A percentile compares a stretch with the other conserved stretches of the same genome.
These are phyloP conservation scores for Arctostaphylos glauca DNA, from an alignment of 148 eudicot genomes.

Conservation along the genomic window DNA sequence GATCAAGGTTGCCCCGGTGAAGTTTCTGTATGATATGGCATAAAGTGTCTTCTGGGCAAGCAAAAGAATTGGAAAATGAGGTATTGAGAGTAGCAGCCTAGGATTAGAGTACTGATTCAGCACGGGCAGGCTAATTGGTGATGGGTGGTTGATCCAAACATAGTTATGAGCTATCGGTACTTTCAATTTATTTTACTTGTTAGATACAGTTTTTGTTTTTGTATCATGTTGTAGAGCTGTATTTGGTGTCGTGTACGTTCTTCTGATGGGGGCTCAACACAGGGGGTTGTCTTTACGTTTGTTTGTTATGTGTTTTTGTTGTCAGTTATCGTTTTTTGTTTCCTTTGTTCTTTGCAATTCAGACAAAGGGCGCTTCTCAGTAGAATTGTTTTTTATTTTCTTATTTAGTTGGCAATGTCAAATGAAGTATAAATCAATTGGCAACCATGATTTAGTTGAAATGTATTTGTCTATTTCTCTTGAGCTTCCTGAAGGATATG, in stretches of 20 bases:
- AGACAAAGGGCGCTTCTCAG: background rate
- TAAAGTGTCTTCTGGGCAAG: background rate
- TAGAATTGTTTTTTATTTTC: background rate
- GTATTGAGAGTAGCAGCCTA: background rate
- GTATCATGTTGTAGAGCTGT: conserved; percentile 15
- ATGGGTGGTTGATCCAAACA: background rate
- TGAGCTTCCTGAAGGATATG: background rate
- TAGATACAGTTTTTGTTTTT: conserved; percentile 16
- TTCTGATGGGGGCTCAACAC: background rate
- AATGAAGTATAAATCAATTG: background rate
- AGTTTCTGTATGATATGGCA: background rate
- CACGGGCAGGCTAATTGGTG: conserved; percentile 18
- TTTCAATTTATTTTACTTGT: conserved; percentile 1
- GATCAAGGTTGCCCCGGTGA: conserved; percentile 7
- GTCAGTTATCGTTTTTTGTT: background rate
- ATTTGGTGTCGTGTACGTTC: conserved; percentile 5
- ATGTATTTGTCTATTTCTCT: background rate
- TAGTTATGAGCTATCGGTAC: conserved; percentile 4
- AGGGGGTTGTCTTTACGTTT: background rate
- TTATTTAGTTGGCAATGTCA: too few relatives aligned
- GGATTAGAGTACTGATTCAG: background rate
- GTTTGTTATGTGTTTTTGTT: background rate
- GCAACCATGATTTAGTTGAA: background rate
- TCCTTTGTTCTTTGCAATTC: background rate
- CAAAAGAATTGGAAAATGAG: background rate